Evolutionary conservation across 2,329 filamentous ascomycete species (phyloP), one percentile per base, ranked within the genome.

Genomic region (Mycogone perniciosa): DNA sequence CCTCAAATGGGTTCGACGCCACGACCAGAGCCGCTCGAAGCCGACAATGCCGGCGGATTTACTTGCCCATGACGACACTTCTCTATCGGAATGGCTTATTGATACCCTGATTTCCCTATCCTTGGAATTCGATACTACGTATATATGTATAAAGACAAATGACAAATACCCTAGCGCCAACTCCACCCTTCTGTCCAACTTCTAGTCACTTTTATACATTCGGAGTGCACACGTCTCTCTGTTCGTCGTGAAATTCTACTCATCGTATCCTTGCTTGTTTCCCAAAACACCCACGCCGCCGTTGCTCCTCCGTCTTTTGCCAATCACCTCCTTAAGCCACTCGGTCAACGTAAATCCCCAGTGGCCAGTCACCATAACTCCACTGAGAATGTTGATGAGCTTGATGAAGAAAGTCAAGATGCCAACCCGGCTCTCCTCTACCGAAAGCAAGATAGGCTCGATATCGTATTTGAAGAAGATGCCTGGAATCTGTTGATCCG

Each of bases 391-490:
- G 69, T 99, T 99, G 57, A 97, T 85, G 46, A 96, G 71, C 65
- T 92, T 84, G 57, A 97, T 79, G 41, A 91, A 54, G 60, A 99
- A 81, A 27, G 79, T 76, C 57, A 96, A 70, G 52, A 96, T 75
- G 40, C 87, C 78, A 51, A 85, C 84, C 63, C 90, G 82, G 62
- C 84, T 82, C 72, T 97, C 92, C 55, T 86, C 85, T 39, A 99
- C 85, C 30, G 86, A 85, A 48, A 99, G 76, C 67, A 93, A 74
- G 61, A 99, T 91, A 1, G 93, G 93, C 75, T 99, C 93, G 60
- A 99, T 96, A 67, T 97, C 92, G 72, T 95, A 99, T 74, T 97
- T 99, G 79, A 99, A 88, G 67, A 97, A 99, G 55, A 99, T 83
- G 31, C 93, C 93, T 0, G 93, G 93, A 1, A 96, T 81, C 52